A percentile compares a stretch with the other conserved stretches of the same genome.
Conservation (phyloP, 1,284 basidiomycete genomes). For the Heliocybe sulcata region DNA sequence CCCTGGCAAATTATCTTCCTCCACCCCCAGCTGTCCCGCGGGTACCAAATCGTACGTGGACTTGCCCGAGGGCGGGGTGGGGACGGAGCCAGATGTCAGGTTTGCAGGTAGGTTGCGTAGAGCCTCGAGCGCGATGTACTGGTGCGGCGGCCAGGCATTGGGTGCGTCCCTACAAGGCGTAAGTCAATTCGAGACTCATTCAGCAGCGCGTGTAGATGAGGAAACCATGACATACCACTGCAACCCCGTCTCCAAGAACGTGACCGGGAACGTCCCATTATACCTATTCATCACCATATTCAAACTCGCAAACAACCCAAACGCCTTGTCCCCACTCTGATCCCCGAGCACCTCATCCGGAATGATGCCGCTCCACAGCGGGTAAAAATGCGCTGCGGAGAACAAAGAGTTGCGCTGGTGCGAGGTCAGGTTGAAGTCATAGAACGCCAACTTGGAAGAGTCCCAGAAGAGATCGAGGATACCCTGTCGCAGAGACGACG, state of each 20-base stretch:
- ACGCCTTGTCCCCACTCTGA: conserved; percentile 54
- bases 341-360: conserved; percentile 60
- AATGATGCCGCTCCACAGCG: conserved; percentile 82
- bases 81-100: conserved; percentile 45
- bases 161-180: conserved; percentile 64
- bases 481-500: conserved; percentile 52
- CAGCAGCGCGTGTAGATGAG: neutral
- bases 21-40: conserved; percentile 64
- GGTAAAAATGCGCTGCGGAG: conserved; percentile 74
- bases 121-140: conserved; percentile 76
- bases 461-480: conserved; percentile 90
- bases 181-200: neutral
- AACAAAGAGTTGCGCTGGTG: conserved; percentile 59
- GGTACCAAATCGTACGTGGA: conserved; percentile 69
- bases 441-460: conserved; percentile 73
- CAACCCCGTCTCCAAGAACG: conserved; percentile 70
- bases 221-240: conserved; percentile 71
- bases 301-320: conserved; percentile 66
- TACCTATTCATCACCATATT: conserved; percentile 78
- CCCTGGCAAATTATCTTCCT: conserved; percentile 57
- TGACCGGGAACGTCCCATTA: conserved; percentile 74
- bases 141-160: conserved; percentile 83
- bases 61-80: conserved; percentile 36
- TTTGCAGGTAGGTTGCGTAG: conserved; percentile 68
- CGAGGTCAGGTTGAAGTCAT: conserved; percentile 76